Base-by-base conservation (phyloP, 129 eudicot genomes). In the Artemisia argyi region DNA sequence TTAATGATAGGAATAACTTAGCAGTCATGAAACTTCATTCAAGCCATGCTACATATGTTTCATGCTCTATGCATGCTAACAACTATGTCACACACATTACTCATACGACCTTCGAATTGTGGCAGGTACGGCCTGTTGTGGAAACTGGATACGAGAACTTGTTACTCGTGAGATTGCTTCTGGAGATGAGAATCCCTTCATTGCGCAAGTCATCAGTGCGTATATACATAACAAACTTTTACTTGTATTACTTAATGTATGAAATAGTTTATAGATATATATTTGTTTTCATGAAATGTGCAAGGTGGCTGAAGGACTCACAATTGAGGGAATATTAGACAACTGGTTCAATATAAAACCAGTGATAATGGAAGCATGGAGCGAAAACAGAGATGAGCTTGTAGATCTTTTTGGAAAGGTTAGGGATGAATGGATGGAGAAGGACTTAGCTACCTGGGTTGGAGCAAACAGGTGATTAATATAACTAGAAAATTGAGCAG, bases 71-170 rank as follows among this genome's bases (percentile, higher is more conserved):
- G 42, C 42, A 35, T 35, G 42, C 42, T 35, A 35, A 35, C 8
- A 35, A 35, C 42, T 35, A 24, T 24, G 28, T 35, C 42, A 35
- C 7, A 5, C 42, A 35, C 0, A 8, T 35, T 35, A 35, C 42
- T 35, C 7, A 35, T 4, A 5, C 5, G 42, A 5, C 42, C 1
- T 35, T 35, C 42, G 7, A 35, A 5, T 32, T 32, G 42, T 32
- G 76, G 69, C 88, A 94, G 97, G 93, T 94, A 74, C 81, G 96
- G 24, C 98, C 98, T 48, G 97, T 94, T 18, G 98, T 94, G 68
- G 98, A 94, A 94, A 94, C 98, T 69, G 98, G 98, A 73, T 94
- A 94, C 30, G 98, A 94, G 75, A 90, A 86, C 71, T n/a, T 94
- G 61, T 76, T 94, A 78, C 97, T 94, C 49, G 97, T 94, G 78